Percentiles rank a stretch among this genome's conserved stretches.
Conservation (phyloP, 2,329 filamentous ascomycete genomes). For the Venturiaceae sp. region DNA sequence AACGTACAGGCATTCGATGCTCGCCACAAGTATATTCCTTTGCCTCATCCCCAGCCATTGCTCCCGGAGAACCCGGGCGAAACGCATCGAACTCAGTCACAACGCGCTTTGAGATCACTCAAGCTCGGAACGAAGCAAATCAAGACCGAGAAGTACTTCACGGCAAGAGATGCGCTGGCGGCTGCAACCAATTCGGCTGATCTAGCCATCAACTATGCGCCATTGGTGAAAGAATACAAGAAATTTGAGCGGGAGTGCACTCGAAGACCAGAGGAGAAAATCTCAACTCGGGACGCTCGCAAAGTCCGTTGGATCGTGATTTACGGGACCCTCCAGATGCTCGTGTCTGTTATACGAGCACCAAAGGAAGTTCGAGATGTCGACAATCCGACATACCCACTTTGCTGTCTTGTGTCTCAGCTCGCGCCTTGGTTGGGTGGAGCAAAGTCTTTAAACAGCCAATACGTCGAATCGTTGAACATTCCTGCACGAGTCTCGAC, state of each 20-base stretch:
- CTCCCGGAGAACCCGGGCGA: slow-evolving; percentile 41
- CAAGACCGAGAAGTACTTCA: slow-evolving; percentile 25
- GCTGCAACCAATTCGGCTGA: slow-evolving; percentile 38
- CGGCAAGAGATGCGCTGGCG: slow-evolving; percentile 42
- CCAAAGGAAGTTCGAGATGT: slow-evolving; percentile 53
- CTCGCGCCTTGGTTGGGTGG: slow-evolving; percentile 25
- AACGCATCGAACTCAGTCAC: slow-evolving; percentile 16
- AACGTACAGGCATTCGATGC: slow-evolving; percentile 57
- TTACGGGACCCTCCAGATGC: slow-evolving; percentile 64
- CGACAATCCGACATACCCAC: slow-evolving; percentile 48
- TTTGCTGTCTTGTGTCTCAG: slow-evolving; percentile 36
- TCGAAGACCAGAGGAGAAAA: slow-evolving; percentile 43
- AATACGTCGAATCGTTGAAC: slow-evolving; percentile 11
- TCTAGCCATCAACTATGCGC: slow-evolving; percentile 25
- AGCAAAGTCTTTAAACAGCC: background rate
- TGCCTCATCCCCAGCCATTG: slow-evolving; percentile 58
- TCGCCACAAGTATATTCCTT: slow-evolving; percentile 46
- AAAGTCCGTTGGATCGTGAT: slow-evolving; percentile 73
- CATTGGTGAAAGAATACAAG: slow-evolving; percentile 58
- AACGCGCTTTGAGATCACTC: slow-evolving; percentile 24
- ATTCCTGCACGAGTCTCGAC: background rate
- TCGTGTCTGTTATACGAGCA: slow-evolving; percentile 52
- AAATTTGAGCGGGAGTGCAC: slow-evolving; percentile 56
- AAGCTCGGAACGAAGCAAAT: slow-evolving; percentile 20
- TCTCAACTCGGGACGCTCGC: slow-evolving; percentile 56